Evolutionary conservation across 2,329 filamentous ascomycete species (phyloP).

Genomic region (Tolypocladium ophioglossoides): DNA sequence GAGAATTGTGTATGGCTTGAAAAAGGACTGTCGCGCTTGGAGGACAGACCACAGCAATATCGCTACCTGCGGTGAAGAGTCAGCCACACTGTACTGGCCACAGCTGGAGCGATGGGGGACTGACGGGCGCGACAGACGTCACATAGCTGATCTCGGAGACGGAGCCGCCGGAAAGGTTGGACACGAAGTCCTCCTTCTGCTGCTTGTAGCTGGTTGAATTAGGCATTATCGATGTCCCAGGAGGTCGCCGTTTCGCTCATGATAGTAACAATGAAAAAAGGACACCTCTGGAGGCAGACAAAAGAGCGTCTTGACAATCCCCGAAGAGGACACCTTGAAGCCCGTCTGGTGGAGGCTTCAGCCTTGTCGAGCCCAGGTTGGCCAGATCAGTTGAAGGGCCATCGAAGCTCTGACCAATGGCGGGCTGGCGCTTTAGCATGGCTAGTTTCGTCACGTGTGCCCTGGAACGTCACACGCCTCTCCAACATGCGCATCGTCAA

Average conservation of each 20-base stretch:
- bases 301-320: background rate
- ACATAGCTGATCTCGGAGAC: constrained; percentile 82
- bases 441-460: background rate
- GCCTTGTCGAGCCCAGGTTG: background rate
- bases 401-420: background rate
- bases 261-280: background rate
- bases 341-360: background rate
- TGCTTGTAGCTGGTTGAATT: constrained; percentile 62
- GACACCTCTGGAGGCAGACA: no score
- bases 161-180: constrained; percentile 73
- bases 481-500: background rate
- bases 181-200: constrained; percentile 92
- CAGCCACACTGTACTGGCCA: background rate
- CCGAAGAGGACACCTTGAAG: background rate
- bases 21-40: constrained; percentile 75
- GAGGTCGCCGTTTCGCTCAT: background rate
- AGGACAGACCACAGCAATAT: constrained; percentile 82
- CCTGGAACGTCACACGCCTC: background rate
- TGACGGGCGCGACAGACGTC: constrained; percentile 74
- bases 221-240: constrained; percentile 19
- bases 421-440: background rate
- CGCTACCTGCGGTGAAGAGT: constrained; percentile 47
- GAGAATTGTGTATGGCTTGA: constrained; percentile 60
- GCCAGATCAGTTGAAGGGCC: background rate
- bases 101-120: constrained; percentile 1